phyloP scores from a whole-genome alignment of 140 eudicot species.

The Flaveria floridana region DNA sequence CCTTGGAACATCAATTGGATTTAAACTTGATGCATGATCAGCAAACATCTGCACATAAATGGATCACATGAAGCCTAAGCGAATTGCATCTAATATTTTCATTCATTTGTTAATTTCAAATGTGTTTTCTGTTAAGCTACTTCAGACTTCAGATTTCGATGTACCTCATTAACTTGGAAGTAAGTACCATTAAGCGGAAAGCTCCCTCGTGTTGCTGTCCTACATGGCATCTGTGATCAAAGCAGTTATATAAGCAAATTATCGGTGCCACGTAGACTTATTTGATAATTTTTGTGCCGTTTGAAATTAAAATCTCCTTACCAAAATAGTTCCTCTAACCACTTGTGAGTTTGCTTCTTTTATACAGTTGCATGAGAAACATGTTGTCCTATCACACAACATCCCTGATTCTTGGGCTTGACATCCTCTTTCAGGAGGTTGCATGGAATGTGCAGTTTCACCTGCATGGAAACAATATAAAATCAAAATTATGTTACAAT shows the following conservation, averaged over 20 bases:
- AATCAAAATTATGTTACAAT: slow-evolving; percentile 6
- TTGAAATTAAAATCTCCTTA: slow-evolving; percentile 29
- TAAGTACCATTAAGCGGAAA: slow-evolving; percentile 97
- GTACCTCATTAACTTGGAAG: slow-evolving; percentile 97
- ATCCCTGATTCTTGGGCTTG: slow-evolving; percentile 49
- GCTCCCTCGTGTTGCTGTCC: slow-evolving; percentile 96
- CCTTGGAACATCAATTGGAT: slow-evolving; percentile 79
- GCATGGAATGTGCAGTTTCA: slow-evolving; percentile 76
- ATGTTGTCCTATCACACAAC: slow-evolving; percentile 53
- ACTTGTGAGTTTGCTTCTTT: slow-evolving; percentile 73
- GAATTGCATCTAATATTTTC: slow-evolving; percentile 18
- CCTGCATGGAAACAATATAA: slow-evolving; percentile 43
- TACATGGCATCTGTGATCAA: slow-evolving; percentile 76
- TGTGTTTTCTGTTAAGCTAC: slow-evolving; percentile 4
- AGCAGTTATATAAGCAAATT: slow-evolving; percentile 19
- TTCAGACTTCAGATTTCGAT: neutral
- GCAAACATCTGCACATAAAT: slow-evolving; percentile 74
- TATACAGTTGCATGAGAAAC: slow-evolving; percentile 67
- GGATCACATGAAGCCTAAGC: slow-evolving; percentile 12
- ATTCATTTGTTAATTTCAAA: slow-evolving; percentile 4
- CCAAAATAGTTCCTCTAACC: slow-evolving; percentile 93
- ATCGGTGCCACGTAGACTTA: slow-evolving; percentile 2
- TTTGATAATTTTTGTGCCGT: slow-evolving; percentile 8
- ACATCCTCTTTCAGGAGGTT: slow-evolving; percentile 77
- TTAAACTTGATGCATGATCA: slow-evolving; percentile 83